phyloP scores from a whole-genome alignment of 108 stramenopile genomes.

The Pseudonitzschia pungens region DNA sequence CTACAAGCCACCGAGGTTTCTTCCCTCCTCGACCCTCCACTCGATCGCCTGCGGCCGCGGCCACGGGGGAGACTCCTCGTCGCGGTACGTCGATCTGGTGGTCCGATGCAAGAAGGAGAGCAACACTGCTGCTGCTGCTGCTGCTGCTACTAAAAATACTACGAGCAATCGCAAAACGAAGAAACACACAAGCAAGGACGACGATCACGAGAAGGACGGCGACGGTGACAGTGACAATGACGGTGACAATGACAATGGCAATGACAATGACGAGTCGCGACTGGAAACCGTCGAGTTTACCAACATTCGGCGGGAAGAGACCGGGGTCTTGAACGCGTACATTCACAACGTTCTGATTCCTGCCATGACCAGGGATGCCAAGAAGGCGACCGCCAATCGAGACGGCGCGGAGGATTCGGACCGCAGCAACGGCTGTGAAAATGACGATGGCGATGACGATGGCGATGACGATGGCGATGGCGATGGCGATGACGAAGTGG shows the following conservation, averaged over 20 bases:
- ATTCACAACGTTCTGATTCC: conserved; percentile 72
- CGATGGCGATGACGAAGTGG: conserved; percentile 17
- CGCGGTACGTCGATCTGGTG: conserved; percentile 72
- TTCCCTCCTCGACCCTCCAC: conserved; percentile 50
- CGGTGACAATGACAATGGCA: conserved; percentile 9
- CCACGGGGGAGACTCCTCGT: conserved; percentile 32
- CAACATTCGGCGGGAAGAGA: conserved; percentile 76
- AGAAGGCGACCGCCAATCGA: not conserved
- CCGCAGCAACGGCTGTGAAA: conserved; percentile 13
- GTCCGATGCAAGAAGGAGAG: conserved; percentile 1
- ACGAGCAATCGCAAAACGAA: too few relatives aligned
- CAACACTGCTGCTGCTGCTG: too few relatives aligned
- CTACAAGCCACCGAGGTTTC: conserved; percentile 77
- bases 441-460: conserved; percentile 3
- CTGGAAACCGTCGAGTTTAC: conserved; percentile 61
- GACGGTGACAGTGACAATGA: conserved; percentile 1
- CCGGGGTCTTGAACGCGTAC: conserved; percentile 61
- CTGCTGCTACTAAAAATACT: too few relatives aligned
- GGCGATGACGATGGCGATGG: conserved; percentile 32
- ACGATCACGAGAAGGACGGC: too few relatives aligned
- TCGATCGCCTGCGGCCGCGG: conserved; percentile 81
- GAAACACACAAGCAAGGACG: too few relatives aligned
- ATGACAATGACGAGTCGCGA: conserved; percentile 15
- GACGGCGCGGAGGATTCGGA: too few relatives aligned
- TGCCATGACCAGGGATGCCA: conserved; percentile 65